Percentiles rank a stretch among this genome's conserved stretches.
Conservation (phyloP, 148 eudicot genomes). For the Arbutus unedo region DNA sequence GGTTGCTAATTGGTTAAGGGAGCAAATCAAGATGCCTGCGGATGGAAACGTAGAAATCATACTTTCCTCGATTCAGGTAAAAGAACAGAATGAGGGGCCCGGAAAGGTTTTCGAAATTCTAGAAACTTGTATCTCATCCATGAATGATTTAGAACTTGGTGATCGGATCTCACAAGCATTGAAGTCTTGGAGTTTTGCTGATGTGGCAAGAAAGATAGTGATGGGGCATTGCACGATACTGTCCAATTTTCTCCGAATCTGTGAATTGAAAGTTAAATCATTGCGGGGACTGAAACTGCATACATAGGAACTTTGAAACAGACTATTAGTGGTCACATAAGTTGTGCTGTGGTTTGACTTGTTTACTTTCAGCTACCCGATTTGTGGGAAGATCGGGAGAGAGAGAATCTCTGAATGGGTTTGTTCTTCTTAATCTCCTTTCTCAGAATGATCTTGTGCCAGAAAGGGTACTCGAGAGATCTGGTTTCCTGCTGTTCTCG, state of each 20-base stretch:
- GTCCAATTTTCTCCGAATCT: conserved; percentile 60
- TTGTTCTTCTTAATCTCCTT: conserved; percentile 9
- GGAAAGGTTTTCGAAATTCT: conserved; percentile 55
- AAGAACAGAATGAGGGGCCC: conserved; percentile 47
- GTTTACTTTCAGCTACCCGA: not conserved
- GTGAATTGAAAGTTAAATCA: conserved; percentile 57
- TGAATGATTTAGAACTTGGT: conserved; percentile 55
- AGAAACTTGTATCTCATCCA: conserved; percentile 30
- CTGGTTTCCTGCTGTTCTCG: not conserved
- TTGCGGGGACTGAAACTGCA: conserved; percentile 53
- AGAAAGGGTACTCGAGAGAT: not conserved
- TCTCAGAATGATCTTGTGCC: not conserved
- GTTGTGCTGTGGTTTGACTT: not conserved
- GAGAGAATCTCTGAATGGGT: not conserved
- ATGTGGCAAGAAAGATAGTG: conserved; percentile 52
- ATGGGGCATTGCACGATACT: conserved; percentile 46
- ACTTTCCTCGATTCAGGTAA: conserved; percentile 39
- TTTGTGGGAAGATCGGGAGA: not conserved
- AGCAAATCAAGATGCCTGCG: conserved; percentile 45
- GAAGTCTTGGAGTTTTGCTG: conserved; percentile 68
- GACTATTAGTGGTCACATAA: not conserved
- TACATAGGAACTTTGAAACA: conserved; percentile 20
- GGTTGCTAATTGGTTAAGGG: conserved; percentile 59
- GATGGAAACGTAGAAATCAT: conserved; percentile 43
- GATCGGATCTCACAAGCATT: conserved; percentile 53